Conservation (phyloP, 2,329 filamentous ascomycete genomes). For the Neopestalotiopsis sp. region DNA sequence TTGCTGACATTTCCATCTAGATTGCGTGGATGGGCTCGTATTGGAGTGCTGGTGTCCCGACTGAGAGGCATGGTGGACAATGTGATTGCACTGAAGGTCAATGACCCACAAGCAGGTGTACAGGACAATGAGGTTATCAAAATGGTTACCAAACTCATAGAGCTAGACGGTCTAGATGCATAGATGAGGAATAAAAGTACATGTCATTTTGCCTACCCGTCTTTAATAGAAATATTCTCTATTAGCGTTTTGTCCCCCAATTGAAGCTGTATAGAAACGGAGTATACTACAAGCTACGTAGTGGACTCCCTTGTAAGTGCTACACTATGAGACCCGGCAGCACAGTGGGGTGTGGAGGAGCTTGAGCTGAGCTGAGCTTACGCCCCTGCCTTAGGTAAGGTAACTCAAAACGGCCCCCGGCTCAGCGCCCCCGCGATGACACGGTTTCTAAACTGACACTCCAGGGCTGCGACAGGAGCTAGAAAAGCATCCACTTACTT, state of each 20-base stretch:
- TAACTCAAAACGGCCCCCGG: not conserved
- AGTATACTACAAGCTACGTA: not conserved
- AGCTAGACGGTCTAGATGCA: slow-evolving; percentile 85
- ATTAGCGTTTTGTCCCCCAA: not conserved
- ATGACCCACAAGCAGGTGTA: slow-evolving; percentile 70
- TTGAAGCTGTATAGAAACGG: too few relatives aligned
- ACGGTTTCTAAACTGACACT: slow-evolving; percentile 22
- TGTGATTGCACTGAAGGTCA: slow-evolving; percentile 80
- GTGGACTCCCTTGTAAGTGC: too few relatives aligned
- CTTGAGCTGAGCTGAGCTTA: slow-evolving; percentile 3
- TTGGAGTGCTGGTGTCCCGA: slow-evolving; percentile 86
- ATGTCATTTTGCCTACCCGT: not conserved
- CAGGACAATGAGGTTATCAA: slow-evolving; percentile 72
- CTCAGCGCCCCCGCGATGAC: not conserved
- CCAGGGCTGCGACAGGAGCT: slow-evolving; percentile 22
- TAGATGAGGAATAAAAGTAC: slow-evolving; percentile 34
- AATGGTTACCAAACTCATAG: slow-evolving; percentile 80
- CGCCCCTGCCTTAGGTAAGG: not conserved
- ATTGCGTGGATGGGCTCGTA: slow-evolving; percentile 89
- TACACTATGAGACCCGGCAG: not conserved
- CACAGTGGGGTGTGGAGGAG: not conserved
- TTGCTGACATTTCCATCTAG: slow-evolving; percentile 34
- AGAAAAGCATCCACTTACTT: slow-evolving; percentile 17
- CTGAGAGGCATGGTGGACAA: slow-evolving; percentile 87
- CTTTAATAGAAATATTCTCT: not conserved